Evolutionary conservation across 805 yeast species (phyloP).

Genomic region (Spathaspora sp.): DNA sequence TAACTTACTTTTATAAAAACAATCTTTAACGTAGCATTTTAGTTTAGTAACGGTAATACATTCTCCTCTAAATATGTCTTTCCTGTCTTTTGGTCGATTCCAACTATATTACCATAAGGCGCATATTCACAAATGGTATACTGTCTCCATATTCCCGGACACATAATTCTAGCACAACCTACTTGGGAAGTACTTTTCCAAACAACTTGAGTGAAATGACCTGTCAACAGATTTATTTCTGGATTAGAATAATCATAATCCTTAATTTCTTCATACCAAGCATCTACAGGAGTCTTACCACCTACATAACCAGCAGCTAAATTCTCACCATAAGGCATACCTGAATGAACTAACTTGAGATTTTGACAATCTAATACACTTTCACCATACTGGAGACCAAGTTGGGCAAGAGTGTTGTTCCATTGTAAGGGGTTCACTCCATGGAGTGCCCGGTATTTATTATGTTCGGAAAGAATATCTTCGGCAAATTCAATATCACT

Average conservation of each 20-base stretch:
- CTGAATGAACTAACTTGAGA: conserved; percentile 60
- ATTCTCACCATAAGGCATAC: conserved; percentile 72
- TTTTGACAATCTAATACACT: conserved; percentile 50
- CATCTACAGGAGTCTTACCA: conserved; percentile 56
- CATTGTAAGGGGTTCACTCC: conserved; percentile 26
- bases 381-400: conserved; percentile 47
- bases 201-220: conserved; percentile 76
- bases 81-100: conserved; percentile 28
- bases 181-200: conserved; percentile 61
- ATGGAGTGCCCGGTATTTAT: conserved; percentile 34
- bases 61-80: conserved; percentile 38
- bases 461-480: conserved; percentile 33
- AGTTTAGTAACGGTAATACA: conserved; percentile 35
- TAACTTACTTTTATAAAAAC: background rate
- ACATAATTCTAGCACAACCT: conserved; percentile 61
- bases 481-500: conserved; percentile 17
- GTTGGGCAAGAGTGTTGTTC: conserved; percentile 30
- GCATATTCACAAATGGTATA: conserved; percentile 70
- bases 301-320: conserved; percentile 66
- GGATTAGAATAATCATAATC: conserved; percentile 52
- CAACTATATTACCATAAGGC: conserved; percentile 49
- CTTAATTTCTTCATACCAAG: conserved; percentile 70
- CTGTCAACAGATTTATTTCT: conserved; percentile 52
- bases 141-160: conserved; percentile 48
- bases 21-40: background rate